phyloP scores from a whole-genome alignment of 345 rosid genomes.

The Euphorbia tirucalli region DNA sequence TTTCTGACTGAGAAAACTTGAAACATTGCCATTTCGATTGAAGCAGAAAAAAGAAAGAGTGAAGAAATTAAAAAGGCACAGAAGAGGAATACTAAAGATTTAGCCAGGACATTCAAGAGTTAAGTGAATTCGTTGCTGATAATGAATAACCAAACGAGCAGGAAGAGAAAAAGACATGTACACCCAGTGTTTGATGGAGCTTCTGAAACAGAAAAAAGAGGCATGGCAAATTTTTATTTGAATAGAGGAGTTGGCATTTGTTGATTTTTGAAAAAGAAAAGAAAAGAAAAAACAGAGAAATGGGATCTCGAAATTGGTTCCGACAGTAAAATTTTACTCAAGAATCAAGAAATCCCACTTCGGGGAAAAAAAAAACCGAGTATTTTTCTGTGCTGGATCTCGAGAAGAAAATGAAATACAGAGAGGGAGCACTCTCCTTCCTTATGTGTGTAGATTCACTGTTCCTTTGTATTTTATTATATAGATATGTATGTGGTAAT shows the following conservation, averaged over 20 bases:
- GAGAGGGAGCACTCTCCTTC: neutral
- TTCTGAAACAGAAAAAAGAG: neutral
- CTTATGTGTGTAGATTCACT: neutral
- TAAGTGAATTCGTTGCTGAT: neutral
- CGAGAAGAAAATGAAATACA: neutral
- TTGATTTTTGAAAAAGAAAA: neutral
- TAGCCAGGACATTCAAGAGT: too few relatives aligned
- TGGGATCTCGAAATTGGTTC: conserved; percentile 8
- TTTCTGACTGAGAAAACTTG: conserved; percentile 48
- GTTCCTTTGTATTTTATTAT: neutral
- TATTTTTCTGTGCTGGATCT: conserved; percentile 19
- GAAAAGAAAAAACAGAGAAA: neutral
- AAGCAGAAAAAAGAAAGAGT: neutral
- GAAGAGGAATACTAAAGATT: neutral
- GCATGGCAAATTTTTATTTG: too few relatives aligned
- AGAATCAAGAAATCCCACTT: conserved; percentile 26
- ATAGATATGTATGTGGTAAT: neutral
- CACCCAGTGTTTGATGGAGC: neutral
- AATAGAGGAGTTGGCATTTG: neutral
- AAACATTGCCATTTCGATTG: conserved; percentile 38
- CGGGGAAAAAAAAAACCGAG: neutral
- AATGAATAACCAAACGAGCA: neutral
- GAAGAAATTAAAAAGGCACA: neutral
- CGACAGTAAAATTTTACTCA: conserved; percentile 23
- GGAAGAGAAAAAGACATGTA: neutral